Evolutionary conservation across 257 asterid genomes (phyloP), one percentile per base, ranked within the genome.

Genomic region (Przewalskia tangutica): DNA sequence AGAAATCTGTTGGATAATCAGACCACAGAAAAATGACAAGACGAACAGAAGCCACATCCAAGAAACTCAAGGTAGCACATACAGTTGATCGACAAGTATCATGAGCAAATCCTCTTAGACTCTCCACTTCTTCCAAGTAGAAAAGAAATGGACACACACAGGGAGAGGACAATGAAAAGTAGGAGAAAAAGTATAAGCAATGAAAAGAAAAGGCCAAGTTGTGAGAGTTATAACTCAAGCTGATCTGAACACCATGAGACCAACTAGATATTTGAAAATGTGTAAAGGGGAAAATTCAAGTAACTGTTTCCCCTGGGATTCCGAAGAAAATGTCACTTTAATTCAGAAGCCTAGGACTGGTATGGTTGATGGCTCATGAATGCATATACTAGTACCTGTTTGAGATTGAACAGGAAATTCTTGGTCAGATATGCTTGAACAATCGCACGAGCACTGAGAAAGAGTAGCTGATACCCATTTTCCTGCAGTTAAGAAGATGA

Each of bases 371-470:
- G 14, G 23, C 62, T 73, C 79, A 13, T 73, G 59, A 20, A 73
- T 50, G 42, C 79, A 48, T 50, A 50, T 50, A 13, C 79, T 23
- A 73, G 18, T 84, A 94, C 99, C 99, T 96, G 99, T 90, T 94
- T 96, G 81, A 96, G 95, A 89, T 96, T 96, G 89, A 93, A 86
- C 36, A 96, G 90, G 82, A 96, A 96, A 84, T 91, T 94, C 82
- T 90, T 93, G 16, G 99, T 94, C 84, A 96, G 88, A 90, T 96
- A 94, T 65, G 98, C 91, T 90, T 96, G 99, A 85, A 94, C 98
- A 79, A 96, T 96, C 68, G 99, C 98, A 16, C 99, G 97, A 53
- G 99, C 99, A 86, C 99, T 94, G 80, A 96, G 89, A 87, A 96
- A 96, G 82, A 96, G 89, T 67, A 96, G 95, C 90, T 96, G 99